Evolutionary conservation across 495 filamentous ascomycete genomes (phyloP).

Genomic region (Pyrenopolyporus hunteri): DNA sequence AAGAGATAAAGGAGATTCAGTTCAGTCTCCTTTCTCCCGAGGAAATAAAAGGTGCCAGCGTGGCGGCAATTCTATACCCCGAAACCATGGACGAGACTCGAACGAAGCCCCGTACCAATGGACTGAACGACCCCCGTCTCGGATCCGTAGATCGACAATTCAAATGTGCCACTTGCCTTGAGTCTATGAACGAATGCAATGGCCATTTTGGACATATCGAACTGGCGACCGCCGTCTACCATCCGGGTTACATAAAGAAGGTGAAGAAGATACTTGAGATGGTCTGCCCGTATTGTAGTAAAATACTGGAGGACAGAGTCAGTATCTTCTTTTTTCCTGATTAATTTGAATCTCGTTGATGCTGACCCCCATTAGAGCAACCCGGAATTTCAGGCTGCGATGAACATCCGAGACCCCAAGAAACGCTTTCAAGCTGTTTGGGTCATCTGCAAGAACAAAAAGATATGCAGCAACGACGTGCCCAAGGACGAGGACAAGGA

Average conservation of each 20-base stretch:
- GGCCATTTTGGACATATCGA: constrained; percentile 99
- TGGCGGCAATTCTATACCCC: constrained; percentile 88
- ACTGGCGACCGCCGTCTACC: constrained; percentile 90
- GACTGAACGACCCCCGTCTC: constrained; percentile 90
- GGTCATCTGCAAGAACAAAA: constrained; percentile 84
- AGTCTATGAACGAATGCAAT: constrained; percentile 91
- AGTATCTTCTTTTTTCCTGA: constrained; percentile 64
- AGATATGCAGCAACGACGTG: constrained; percentile 76
- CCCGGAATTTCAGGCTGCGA: constrained; percentile 77
- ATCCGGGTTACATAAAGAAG: constrained; percentile 95
- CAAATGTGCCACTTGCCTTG: constrained; percentile 93
- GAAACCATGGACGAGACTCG: constrained; percentile 98
- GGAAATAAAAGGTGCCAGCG: constrained; percentile 97
- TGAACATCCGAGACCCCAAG: constrained; percentile 87
- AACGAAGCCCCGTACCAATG: constrained; percentile 82
- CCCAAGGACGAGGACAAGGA: constrained; percentile 63
- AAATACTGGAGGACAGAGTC: constrained; percentile 92
- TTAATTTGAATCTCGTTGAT: constrained; percentile 54
- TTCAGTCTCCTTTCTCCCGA: constrained; percentile 96
- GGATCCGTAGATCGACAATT: constrained; percentile 93
- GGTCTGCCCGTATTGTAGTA: constrained; percentile 97
- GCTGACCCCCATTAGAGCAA: constrained; percentile 81
- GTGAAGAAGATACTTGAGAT: constrained; percentile 98
- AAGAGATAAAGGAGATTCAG: constrained; percentile 96
- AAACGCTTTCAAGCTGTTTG: constrained; percentile 86